Conservation (phyloP, 176 grass and related monocot genomes). For the Tuctoria greenei region DNA sequence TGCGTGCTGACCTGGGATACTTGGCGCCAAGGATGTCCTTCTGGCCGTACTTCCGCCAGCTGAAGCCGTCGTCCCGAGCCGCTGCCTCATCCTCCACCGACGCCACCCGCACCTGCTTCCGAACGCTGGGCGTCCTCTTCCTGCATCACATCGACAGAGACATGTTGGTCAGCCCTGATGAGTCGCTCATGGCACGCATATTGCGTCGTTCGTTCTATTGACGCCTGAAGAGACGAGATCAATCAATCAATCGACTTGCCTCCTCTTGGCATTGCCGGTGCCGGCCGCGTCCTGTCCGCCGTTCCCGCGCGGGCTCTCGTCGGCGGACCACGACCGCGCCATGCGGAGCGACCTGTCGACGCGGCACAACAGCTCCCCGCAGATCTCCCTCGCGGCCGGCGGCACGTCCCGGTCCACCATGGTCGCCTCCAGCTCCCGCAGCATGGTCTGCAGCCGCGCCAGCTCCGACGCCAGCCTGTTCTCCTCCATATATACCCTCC, state of each 20-base stretch:
- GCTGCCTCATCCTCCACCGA: constrained; percentile 35
- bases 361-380: constrained; percentile 43
- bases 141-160: constrained; percentile 12
- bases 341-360: constrained; percentile 62
- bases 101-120: constrained; percentile 48
- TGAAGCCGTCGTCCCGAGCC: constrained; percentile 60
- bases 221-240: too few relatives aligned
- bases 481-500: constrained; percentile 18
- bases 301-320: constrained; percentile 26
- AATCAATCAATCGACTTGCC: constrained; percentile 9
- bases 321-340: constrained; percentile 17
- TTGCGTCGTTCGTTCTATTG: too few relatives aligned
- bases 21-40: constrained; percentile 91
- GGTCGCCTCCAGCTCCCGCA: constrained; percentile 53
- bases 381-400: constrained; percentile 24
- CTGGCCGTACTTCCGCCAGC: constrained; percentile 98
- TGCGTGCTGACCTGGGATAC: constrained; percentile 66
- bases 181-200: not conserved
- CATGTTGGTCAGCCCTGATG: not conserved
- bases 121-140: constrained; percentile 50
- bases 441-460: constrained; percentile 44
- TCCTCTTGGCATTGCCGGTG: constrained; percentile 54
- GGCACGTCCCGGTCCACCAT: constrained; percentile 37
- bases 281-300: not conserved
- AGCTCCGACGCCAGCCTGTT: constrained; percentile 60